Base-by-base conservation (phyloP, 345 rosid genomes). In the Abelmoschus esculentus region DNA sequence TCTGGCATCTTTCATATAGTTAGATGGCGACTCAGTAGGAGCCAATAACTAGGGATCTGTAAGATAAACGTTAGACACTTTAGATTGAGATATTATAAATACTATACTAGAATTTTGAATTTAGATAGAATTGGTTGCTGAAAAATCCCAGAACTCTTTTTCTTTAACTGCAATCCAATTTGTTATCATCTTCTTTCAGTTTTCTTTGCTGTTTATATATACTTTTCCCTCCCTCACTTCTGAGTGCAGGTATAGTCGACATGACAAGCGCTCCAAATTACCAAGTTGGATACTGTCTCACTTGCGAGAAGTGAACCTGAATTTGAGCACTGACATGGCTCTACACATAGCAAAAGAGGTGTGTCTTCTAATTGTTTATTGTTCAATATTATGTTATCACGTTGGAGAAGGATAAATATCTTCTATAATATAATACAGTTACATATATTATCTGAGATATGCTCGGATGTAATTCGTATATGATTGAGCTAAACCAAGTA, bases 311-410 rank as follows among this genome's bases (percentile, higher is more conserved):
- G 96, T 96, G 12, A 83, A 90, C 75, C 83, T 91, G 78, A 95
- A 95, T 78, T 81, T 95, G 79, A 95, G 99, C 90, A 90, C 98
- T 18, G 96, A 95, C 80, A 95, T 95, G 99, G 99, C 96, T 69
- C 75, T 91, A 59, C 89, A 90, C 73, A 88, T 88, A 74, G 96
- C 97, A 60, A 81, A 96, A 28, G 99, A 95, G 99, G 99, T 90
- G 66, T 53, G 69, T 36, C 19, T 14, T 58, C 17, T 42, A 19
- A 19, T 14, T 59, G 6, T 29, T 70, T 31, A 28, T 40, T 54
- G 59, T 54, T 58, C 6, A n/a, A 9, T 44, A 44, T 13, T 64
- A 12, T 40, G 18, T 42, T 58, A 22, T 6, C 69, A 7, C 55
- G 1, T 42, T 26, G 53, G 55, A 14, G 53, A 26, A 22, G 6